Evolutionary conservation across 1,284 basidiomycete species (phyloP).

Genomic region (Cutaneotrichosporon dermatis): DNA sequence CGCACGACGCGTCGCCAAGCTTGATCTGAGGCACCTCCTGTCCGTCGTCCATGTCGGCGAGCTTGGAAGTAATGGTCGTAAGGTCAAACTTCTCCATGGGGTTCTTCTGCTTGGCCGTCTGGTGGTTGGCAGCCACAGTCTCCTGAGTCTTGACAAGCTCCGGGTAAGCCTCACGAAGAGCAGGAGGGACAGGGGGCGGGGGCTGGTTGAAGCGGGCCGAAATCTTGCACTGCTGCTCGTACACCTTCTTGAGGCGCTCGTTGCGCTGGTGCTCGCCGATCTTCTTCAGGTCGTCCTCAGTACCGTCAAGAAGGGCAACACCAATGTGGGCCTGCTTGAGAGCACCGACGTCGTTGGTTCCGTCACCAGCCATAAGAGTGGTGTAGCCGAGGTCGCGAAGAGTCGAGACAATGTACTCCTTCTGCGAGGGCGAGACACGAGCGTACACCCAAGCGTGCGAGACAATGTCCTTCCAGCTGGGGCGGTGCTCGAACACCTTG

Average conservation of each 20-base stretch:
- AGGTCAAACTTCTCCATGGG: conserved; percentile 94
- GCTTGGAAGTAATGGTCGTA: conserved; percentile 75
- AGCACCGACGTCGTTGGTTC: conserved; percentile 94
- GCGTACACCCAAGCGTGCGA: conserved; percentile 96
- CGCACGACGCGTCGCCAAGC: conserved; percentile 91
- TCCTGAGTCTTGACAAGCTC: conserved; percentile 86
- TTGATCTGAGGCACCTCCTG: conserved; percentile 89
- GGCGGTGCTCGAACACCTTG: conserved; percentile 66
- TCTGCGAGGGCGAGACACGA: conserved; percentile 89
- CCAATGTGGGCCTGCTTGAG: conserved; percentile 94
- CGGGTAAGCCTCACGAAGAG: conserved; percentile 76
- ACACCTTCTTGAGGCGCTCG: conserved; percentile 89
- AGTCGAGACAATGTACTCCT: conserved; percentile 85
- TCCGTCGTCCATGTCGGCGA: conserved; percentile 88
- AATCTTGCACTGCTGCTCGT: conserved; percentile 86
- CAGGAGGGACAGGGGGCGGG: conserved; percentile 80
- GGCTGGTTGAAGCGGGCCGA: conserved; percentile 83
- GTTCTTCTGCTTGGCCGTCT: conserved; percentile 67
- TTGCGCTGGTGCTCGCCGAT: conserved; percentile 86
- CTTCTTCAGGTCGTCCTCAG: conserved; percentile 81
- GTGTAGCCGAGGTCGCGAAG: conserved; percentile 80
- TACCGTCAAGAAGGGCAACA: conserved; percentile 85
- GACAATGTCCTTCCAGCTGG: conserved; percentile 68
- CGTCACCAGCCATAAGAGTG: conserved; percentile 94
- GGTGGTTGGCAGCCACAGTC: conserved; percentile 62